Conservation (phyloP, 148 eudicot species). For the Fagopyrum esculentum region DNA sequence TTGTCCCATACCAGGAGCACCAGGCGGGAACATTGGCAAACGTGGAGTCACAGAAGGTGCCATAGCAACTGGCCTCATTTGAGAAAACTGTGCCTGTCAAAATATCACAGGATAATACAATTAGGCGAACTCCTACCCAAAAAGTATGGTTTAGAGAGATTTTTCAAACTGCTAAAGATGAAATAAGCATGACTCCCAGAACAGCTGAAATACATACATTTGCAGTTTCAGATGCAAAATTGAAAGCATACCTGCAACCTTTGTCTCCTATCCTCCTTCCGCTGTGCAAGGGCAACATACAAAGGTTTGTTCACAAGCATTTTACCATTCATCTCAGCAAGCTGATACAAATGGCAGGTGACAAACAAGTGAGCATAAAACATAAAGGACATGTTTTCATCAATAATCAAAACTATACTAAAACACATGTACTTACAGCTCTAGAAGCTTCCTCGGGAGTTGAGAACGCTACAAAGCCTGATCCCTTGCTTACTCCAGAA, state of each 20-base stretch:
- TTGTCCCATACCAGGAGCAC: conserved; percentile 82
- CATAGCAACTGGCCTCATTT: conserved; percentile 78
- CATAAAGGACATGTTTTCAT: background rate
- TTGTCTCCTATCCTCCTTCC: conserved; percentile 90
- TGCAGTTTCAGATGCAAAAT: background rate
- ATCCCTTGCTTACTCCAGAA: conserved; percentile 75
- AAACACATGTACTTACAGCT: conserved; percentile 54
- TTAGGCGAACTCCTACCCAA: background rate
- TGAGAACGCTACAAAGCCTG: conserved; percentile 91
- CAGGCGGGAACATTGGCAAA: conserved; percentile 85
- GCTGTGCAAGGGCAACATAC: conserved; percentile 89
- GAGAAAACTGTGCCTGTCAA: conserved; percentile 75
- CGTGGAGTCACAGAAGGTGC: conserved; percentile 68
- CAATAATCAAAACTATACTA: background rate
- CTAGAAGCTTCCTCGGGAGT: conserved; percentile 86
- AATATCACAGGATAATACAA: background rate
- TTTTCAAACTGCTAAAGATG: background rate
- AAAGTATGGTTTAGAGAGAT: background rate
- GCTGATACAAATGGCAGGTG: conserved; percentile 25
- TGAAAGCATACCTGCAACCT: conserved; percentile 53
- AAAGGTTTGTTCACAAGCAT: conserved; percentile 77
- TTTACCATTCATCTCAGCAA: conserved; percentile 85
- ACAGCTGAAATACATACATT: background rate
- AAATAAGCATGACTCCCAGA: background rate
- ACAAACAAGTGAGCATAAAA: background rate